A percentile compares a stretch with the other conserved stretches of the same genome.
phyloP scores from a whole-genome alignment of 371 early-diverging fungal genomes.

The Lichtheimia ornata region DNA sequence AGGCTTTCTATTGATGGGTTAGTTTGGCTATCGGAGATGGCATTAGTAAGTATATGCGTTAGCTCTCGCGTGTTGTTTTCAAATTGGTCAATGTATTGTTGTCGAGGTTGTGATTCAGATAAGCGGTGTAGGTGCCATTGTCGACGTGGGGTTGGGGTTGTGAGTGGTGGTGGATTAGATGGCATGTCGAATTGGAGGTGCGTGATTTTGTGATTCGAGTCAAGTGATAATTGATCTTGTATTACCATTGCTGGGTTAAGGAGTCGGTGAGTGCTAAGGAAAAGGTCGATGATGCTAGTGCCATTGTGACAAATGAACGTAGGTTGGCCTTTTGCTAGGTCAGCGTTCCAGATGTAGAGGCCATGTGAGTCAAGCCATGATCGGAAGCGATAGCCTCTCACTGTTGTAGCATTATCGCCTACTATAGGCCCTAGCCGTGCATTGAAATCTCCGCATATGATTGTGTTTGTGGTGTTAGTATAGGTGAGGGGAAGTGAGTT shows the following conservation, averaged over 20 bases:
- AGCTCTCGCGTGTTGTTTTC: neutral
- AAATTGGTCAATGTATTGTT: neutral
- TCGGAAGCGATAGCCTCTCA: constrained; percentile 1
- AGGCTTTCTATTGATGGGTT: neutral
- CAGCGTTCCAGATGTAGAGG: constrained; percentile 9
- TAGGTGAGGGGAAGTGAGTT: neutral
- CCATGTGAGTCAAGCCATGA: constrained; percentile 5
- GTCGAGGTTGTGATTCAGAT: neutral
- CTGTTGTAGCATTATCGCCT: constrained; percentile 7
- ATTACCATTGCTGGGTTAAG: neutral
- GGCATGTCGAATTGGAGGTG: neutral
- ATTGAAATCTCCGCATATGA: constrained; percentile 24
- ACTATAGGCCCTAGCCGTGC: constrained; percentile 7
- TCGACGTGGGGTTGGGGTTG: neutral
- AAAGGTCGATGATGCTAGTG: constrained; percentile 12
- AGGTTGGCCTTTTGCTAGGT: constrained; percentile 12
- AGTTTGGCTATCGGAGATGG: neutral
- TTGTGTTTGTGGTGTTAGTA: constrained; percentile 9
- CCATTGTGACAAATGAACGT: constrained; percentile 2
- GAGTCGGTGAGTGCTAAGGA: constrained; percentile 8
- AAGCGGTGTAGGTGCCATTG: neutral
- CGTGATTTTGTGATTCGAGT: neutral
- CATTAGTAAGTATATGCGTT: neutral
- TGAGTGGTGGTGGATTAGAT: neutral
- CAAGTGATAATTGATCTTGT: neutral